Conservation (phyloP, 148 eudicot genomes). For the Spergularia bocconei region DNA sequence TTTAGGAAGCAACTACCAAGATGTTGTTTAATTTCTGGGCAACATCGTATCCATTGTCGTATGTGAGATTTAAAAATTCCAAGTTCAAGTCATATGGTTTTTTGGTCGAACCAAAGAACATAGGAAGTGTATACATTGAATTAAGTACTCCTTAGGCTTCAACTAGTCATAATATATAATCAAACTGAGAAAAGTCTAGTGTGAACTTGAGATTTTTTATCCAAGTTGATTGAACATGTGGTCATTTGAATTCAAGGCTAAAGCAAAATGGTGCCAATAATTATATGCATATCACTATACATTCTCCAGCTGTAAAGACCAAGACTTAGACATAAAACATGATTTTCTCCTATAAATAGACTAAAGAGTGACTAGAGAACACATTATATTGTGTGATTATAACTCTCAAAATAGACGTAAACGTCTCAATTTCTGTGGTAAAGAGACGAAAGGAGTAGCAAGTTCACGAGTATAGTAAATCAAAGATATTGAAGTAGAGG, state of each 20-base stretch:
- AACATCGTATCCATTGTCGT: too few relatives aligned
- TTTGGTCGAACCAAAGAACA: background rate
- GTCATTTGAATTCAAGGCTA: background rate
- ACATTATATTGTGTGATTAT: too few relatives aligned
- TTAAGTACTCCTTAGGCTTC: background rate
- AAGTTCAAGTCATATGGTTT: background rate
- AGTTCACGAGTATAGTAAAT: background rate
- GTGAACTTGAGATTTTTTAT: background rate
- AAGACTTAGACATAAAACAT: too few relatives aligned
- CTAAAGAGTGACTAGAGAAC: too few relatives aligned
- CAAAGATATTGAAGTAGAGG: background rate
- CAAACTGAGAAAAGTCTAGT: background rate
- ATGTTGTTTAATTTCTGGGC: too few relatives aligned
- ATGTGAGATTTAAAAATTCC: too few relatives aligned
- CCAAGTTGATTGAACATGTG: background rate
- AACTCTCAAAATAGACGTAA: too few relatives aligned
- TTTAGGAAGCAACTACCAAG: too few relatives aligned
- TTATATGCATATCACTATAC: background rate
- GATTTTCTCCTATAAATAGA: too few relatives aligned
- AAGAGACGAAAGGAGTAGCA: too few relatives aligned
- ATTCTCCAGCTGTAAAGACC: background rate
- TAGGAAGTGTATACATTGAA: background rate
- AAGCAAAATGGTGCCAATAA: background rate
- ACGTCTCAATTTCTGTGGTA: too few relatives aligned
- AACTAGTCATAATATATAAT: background rate